Percentiles rank a stretch among this genome's conserved stretches.
phyloP scores from a whole-genome alignment of 163 green algal genomes.

The Volvox carteri region DNA sequence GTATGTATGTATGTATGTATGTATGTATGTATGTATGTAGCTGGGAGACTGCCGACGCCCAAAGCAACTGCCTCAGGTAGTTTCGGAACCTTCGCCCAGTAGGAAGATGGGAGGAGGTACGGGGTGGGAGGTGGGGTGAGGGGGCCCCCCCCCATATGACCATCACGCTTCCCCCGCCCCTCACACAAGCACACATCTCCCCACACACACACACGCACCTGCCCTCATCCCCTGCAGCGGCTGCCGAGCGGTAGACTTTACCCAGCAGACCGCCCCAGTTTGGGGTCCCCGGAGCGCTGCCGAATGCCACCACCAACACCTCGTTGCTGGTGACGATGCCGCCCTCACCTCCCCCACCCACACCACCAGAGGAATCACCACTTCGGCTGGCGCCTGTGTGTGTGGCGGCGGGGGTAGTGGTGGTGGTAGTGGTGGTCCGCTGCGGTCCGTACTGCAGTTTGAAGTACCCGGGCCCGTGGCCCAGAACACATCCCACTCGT shows the following conservation, averaged over 20 bases:
- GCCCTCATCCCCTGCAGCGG: constrained; percentile 57
- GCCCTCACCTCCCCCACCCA: neutral
- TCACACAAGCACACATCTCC: too few species aligned
- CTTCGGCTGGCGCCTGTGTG: neutral
- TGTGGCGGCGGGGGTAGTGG: too few species aligned
- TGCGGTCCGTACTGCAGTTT: constrained; percentile 78
- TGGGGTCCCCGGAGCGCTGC: constrained; percentile 88
- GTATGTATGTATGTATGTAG: too few species aligned
- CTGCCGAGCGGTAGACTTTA: constrained; percentile 70
- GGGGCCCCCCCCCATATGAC: too few species aligned
- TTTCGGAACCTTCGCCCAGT: too few species aligned
- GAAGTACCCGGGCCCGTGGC: constrained; percentile 83
- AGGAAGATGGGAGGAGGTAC: too few species aligned
- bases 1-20: too few species aligned
- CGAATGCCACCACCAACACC: constrained; percentile 93
- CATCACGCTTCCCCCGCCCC: too few species aligned
- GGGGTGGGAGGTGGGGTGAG: too few species aligned
- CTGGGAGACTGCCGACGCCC: too few species aligned
- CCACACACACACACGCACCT: too few species aligned
- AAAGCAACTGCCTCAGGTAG: too few species aligned
- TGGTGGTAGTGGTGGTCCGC: neutral
- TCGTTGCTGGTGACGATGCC: neutral
- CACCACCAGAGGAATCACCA: neutral
- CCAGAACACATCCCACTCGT: constrained; percentile 53
- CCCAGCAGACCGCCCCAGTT: constrained; percentile 93